A percentile compares a stretch with the other conserved stretches of the same genome.
Evolutionary conservation across 179 eudicot genomes (phyloP).

Genomic region (Drosera spatulata): DNA sequence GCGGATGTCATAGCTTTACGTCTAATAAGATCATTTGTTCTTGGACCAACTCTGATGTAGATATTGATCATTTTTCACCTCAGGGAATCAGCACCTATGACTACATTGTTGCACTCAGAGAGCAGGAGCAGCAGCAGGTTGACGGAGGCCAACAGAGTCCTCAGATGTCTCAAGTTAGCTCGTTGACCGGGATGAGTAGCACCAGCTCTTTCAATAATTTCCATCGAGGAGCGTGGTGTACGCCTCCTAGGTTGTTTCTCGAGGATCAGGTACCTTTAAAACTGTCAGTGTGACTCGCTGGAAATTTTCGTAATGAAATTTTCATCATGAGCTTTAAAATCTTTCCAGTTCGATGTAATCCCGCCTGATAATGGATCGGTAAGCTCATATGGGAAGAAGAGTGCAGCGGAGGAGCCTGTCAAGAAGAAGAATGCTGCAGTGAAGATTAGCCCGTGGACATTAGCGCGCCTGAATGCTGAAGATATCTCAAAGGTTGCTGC

Average conservation of each 20-base stretch:
- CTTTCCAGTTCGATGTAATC: constrained; percentile 83
- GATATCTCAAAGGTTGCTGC: constrained; percentile 92
- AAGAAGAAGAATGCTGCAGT: constrained; percentile 75
- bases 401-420: constrained; percentile 41
- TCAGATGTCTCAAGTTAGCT: constrained; percentile 93
- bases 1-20: no score
- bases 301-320: constrained; percentile 43
- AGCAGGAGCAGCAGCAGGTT: constrained; percentile 87
- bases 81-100: constrained; percentile 98
- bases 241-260: constrained; percentile 87
- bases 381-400: constrained; percentile 72
- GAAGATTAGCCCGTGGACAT: constrained; percentile 94
- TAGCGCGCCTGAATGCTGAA: constrained; percentile 85
- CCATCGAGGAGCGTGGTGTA: constrained; percentile 95
- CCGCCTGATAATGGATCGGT: constrained; percentile 85
- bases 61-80: not conserved
- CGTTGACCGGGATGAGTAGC: constrained; percentile 90
- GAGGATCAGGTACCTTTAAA: constrained; percentile 77
- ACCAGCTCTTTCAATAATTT: constrained; percentile 85
- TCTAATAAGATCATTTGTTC: not conserved
- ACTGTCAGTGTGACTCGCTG: constrained; percentile 24
- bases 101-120: constrained; percentile 94
- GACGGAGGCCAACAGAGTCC: constrained; percentile 91
- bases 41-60: not conserved
- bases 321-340: constrained; percentile 4